phyloP scores from a whole-genome alignment of 2,329 filamentous ascomycete genomes.

The Aurifilum marmelostoma region DNA sequence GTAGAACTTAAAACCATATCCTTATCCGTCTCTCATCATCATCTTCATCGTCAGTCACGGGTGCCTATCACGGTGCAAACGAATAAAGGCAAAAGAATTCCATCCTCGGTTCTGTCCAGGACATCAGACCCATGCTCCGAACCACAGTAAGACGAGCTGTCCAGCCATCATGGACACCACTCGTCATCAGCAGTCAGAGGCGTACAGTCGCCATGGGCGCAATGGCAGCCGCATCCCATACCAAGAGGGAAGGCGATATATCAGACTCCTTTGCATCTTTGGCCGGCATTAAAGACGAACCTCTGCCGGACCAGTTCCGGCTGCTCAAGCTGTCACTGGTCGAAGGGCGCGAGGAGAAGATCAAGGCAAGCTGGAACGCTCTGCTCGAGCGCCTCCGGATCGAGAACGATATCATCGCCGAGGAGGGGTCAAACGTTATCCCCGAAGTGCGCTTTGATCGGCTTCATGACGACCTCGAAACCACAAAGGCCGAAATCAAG shows the following conservation, averaged over 20 bases:
- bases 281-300: constrained; percentile 48
- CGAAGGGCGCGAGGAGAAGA: constrained; percentile 49
- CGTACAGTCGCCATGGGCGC: constrained; percentile 30
- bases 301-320: constrained; percentile 59
- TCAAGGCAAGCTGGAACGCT: constrained; percentile 53
- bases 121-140: neutral
- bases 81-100: too few species aligned
- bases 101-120: too few species aligned
- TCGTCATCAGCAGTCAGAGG: neutral
- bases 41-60: too few species aligned
- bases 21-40: too few species aligned
- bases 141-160: neutral
- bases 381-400: constrained; percentile 48
- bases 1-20: neutral
- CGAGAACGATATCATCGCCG: constrained; percentile 53
- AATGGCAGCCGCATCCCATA: constrained; percentile 16
- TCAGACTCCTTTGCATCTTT: constrained; percentile 65
- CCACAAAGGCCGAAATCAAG: constrained; percentile 53
- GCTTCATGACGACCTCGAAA: constrained; percentile 44
- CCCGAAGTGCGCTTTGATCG: constrained; percentile 55
- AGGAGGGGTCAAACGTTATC: constrained; percentile 51
- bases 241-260: constrained; percentile 63
- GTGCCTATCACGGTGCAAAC: too few species aligned
- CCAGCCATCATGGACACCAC: constrained; percentile 5
- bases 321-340: constrained; percentile 59